Conservation (phyloP, 345 rosid species). For the Mallotus nudiflorus region DNA sequence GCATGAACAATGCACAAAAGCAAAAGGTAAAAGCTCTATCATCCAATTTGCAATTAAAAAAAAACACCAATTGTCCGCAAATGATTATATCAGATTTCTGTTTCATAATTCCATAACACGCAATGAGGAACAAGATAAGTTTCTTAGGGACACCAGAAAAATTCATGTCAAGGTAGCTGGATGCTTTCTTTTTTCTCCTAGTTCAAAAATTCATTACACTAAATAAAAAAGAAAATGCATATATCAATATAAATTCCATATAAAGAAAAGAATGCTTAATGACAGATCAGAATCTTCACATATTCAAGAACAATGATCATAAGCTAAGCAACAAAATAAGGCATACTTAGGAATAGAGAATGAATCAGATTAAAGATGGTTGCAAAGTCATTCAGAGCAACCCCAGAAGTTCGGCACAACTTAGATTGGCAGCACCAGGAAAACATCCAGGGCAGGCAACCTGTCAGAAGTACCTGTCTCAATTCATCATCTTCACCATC, state of each 20-base stretch:
- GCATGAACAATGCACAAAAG: not conserved
- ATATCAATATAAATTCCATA: not conserved
- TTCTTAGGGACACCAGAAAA: not conserved
- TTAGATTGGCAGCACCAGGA: conserved; percentile 40
- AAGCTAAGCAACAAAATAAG: not conserved
- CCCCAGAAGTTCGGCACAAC: conserved; percentile 41
- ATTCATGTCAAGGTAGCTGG: not conserved
- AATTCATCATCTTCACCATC: conserved; percentile 44
- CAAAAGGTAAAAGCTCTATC: not conserved
- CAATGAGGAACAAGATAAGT: no score
- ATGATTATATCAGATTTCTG: not conserved
- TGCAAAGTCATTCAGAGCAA: conserved; percentile 32
- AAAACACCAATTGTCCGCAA: not conserved
- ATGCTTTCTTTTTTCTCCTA: not conserved
- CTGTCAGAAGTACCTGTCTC: conserved; percentile 53
- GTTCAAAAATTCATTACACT: not conserved
- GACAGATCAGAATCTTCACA: not conserved
- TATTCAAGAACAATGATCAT: not conserved
- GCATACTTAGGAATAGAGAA: conserved; percentile 28
- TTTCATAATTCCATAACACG: not conserved
- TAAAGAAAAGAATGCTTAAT: not conserved
- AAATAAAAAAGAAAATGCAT: not conserved
- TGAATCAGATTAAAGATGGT: conserved; percentile 41
- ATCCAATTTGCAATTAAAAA: no score
- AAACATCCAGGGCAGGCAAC: conserved; percentile 33